Evolutionary conservation across 345 rosid genomes (phyloP).

Genomic region (Boechera retrofracta): DNA sequence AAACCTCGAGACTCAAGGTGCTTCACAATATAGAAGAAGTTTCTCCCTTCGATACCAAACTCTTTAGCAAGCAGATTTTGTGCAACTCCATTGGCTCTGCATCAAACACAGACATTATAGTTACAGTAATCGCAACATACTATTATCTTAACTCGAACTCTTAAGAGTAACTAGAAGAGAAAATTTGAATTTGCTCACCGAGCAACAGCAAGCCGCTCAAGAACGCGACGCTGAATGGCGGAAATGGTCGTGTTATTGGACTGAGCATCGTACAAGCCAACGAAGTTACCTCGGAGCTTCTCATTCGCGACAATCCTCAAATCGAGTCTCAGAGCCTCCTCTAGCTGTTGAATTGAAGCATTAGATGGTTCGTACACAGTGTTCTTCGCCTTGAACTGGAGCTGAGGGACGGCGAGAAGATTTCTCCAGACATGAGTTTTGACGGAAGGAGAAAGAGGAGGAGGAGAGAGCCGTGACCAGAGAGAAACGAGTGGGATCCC

Average conservation of each 20-base stretch:
- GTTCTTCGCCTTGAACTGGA: slow-evolving; percentile 52
- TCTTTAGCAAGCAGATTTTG: slow-evolving; percentile 84
- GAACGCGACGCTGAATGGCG: slow-evolving; percentile 61
- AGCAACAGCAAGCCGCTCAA: slow-evolving; percentile 66
- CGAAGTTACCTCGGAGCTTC: slow-evolving; percentile 67
- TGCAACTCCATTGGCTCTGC: slow-evolving; percentile 74
- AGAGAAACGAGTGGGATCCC: slow-evolving; percentile 56
- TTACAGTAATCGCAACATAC: neutral
- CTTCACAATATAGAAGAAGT: slow-evolving; percentile 68
- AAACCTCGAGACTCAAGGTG: slow-evolving; percentile 79
- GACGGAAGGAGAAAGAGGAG: slow-evolving; percentile 40
- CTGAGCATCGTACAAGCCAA: slow-evolving; percentile 64
- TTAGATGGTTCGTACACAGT: slow-evolving; percentile 41
- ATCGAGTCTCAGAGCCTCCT: slow-evolving; percentile 56
- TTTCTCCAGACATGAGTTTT: slow-evolving; percentile 59
- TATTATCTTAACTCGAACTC: neutral
- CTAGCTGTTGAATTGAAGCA: slow-evolving; percentile 53
- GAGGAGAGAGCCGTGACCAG: slow-evolving; percentile 53
- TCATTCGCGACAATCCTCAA: slow-evolving; percentile 60
- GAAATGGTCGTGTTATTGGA: slow-evolving; percentile 45
- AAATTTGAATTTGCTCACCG: slow-evolving; percentile 41
- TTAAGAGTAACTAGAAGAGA: neutral
- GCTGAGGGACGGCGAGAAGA: slow-evolving; percentile 59
- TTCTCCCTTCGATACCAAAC: slow-evolving; percentile 70
- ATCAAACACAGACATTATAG: neutral